These are phyloP conservation scores for Podosphaera fusca DNA, from an alignment of 2,329 filamentous ascomycete species.

Conservation along the genomic window DNA sequence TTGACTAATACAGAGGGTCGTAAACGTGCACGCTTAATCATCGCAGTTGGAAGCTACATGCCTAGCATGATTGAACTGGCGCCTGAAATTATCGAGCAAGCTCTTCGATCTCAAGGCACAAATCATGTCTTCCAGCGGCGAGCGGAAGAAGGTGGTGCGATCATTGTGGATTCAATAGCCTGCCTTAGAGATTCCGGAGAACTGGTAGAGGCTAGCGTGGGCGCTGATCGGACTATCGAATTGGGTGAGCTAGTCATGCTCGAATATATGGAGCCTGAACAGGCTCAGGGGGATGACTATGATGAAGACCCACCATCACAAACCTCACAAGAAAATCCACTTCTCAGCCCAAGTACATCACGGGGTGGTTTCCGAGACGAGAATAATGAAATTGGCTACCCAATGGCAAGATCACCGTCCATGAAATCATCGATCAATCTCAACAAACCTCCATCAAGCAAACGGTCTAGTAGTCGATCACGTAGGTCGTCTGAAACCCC, in stretches of 20 bases:
- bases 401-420: conserved; percentile 4
- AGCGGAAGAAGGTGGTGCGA: conserved; percentile 36
- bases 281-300: not conserved
- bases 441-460: not conserved
- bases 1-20: conserved; percentile 50
- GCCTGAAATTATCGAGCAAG: conserved; percentile 47
- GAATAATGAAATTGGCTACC: not conserved
- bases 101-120: conserved; percentile 27
- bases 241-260: conserved; percentile 59
- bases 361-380: conserved; percentile 3
- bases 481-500: not conserved
- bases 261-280: conserved; percentile 14
- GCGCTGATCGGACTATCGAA: conserved; percentile 58
- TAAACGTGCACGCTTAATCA: conserved; percentile 46
- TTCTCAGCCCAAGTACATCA: conserved; percentile 1
- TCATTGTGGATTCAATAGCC: conserved; percentile 56
- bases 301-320: conserved; percentile 5
- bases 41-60: conserved; percentile 47
- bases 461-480: not conserved
- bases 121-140: conserved; percentile 43
- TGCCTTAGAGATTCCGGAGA: conserved; percentile 71
- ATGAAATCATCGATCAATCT: conserved; percentile 7
- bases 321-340: conserved; percentile 3
- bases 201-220: conserved; percentile 53
- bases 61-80: conserved; percentile 66